Base-by-base conservation (phyloP, 2,329 filamentous ascomycete genomes). In the Zasmidium cellare region DNA sequence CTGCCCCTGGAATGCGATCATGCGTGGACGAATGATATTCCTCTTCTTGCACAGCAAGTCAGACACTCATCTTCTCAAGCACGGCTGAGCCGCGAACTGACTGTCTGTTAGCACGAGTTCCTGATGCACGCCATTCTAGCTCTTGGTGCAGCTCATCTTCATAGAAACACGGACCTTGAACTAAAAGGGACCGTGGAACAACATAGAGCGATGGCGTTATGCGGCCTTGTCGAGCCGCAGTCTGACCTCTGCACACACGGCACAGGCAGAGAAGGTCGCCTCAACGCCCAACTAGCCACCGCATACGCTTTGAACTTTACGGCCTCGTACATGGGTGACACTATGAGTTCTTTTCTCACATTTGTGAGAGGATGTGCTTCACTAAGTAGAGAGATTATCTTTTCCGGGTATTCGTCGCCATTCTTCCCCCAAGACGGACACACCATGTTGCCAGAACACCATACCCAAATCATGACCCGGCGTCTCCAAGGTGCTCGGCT, bases 51-150 rank as follows among this genome's bases (percentile, higher is more conserved):
- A 6, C 47, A 50, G 24, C 47, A n/a, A n/a, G n/a, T n/a, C n/a
- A n/a, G n/a, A n/a, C n/a, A n/a, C n/a, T n/a, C n/a, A n/a, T n/a
- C n/a, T n/a, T n/a, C n/a, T n/a, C n/a, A n/a, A n/a, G n/a, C n/a
- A n/a, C n/a, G n/a, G n/a, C n/a, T n/a, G n/a, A n/a, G n/a, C n/a
- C n/a, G n/a, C n/a, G n/a, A n/a, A n/a, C n/a, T n/a, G n/a, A n/a
- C n/a, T n/a, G n/a, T n/a, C n/a, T n/a, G n/a, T n/a, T n/a, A 50
- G 23, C 47, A 50, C 23, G 6, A 25, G 9, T 50, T 50, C 47
- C 18, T 50, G 9, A 50, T 50, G 47, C 47, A 50, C 47, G 47
- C 23, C 23, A 25, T 50, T 3, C 47, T 50, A 12, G 47, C 47
- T 3, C 14, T 50, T 3, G 47, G 47, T 16, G 47, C 47, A 50